Evolutionary conservation across 1,284 basidiomycete genomes (phyloP), one percentile per base, ranked within the genome.

Genomic region (Tilletia indica): DNA sequence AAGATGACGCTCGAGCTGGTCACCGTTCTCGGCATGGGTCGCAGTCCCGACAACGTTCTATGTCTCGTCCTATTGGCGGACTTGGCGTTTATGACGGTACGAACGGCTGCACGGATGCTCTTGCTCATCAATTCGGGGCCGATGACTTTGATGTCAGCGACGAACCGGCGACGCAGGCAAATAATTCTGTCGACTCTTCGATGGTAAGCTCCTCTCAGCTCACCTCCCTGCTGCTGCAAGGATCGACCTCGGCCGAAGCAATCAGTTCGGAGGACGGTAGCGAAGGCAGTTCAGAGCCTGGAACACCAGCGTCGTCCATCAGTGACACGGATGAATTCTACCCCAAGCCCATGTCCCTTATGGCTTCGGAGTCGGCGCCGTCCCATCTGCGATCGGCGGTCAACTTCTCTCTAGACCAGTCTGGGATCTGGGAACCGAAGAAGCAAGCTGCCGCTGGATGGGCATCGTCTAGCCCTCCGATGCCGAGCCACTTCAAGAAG

Each of bases 181-280:
- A 38, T 67, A 11, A 36, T 8, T 19, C 38, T 14, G 9, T 31
- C 51, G 58, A 58, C 36, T 21, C 49, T 6, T 51, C 21, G 11
- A 12, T 21, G 19, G 42, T 56, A 38, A 69, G 68, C 36, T 31
- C 36, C 19, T 54, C 56, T n/a, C 70, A 67, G 9, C 64, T 58
- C 3, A 45, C 58, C 45, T 68, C 34, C 64, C 34, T 47, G 39
- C n/a, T 45, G 70, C 25, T 38, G 64, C 66, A 25, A 31, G 48
- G 45, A 66, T 25, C 42, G 68, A 8, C 5, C 6, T 36, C 67
- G 21, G 47, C 39, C 5, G 42, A 14, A 19, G 68, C 34, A 38
- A 72, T 73, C 71, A 78, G 78, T 68, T 79, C 78, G 25, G 72
- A 71, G 21, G 73, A 73, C 4, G 80, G 80, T 66, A 78, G 78